Percentiles rank a stretch among this genome's conserved stretches.
These are phyloP conservation scores for Vairimorpha necatrix DNA, from an alignment of 371 early-diverging fungal species.

Conservation along the genomic window DNA sequence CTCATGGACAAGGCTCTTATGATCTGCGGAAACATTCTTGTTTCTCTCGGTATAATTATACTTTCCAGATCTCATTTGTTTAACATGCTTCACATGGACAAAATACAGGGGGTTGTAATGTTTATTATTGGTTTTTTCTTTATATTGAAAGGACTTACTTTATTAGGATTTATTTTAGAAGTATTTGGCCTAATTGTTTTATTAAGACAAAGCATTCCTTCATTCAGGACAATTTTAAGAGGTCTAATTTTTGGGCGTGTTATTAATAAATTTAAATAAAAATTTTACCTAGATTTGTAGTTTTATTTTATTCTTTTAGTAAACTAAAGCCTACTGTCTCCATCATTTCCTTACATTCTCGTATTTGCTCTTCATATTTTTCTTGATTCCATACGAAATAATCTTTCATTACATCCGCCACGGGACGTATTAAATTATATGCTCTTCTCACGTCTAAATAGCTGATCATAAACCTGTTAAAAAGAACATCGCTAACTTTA, in stretches of 20 bases:
- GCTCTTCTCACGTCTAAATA: slow-evolving; percentile 88
- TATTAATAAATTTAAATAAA: not conserved
- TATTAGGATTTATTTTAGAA: slow-evolving; percentile 51
- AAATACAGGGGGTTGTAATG: slow-evolving; percentile 37
- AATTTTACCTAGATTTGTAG: not conserved
- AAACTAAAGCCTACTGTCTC: slow-evolving; percentile 26
- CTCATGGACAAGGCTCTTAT: slow-evolving; percentile 51
- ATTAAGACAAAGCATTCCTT: slow-evolving; percentile 42
- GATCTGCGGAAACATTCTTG: slow-evolving; percentile 46
- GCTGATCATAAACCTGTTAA: slow-evolving; percentile 81
- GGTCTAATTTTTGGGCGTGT: slow-evolving; percentile 28
- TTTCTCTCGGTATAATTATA: slow-evolving; percentile 36
- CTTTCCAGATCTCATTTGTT: slow-evolving; percentile 28
- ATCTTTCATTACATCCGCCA: slow-evolving; percentile 70
- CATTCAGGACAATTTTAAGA: slow-evolving; percentile 31
- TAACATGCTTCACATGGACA: slow-evolving; percentile 23
- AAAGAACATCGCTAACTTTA: slow-evolving; percentile 81
- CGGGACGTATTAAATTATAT: slow-evolving; percentile 72
- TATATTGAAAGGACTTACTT: slow-evolving; percentile 14
- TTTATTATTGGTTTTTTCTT: slow-evolving; percentile 44
- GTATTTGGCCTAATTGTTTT: slow-evolving; percentile 28
- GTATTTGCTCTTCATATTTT: slow-evolving; percentile 15
- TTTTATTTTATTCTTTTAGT: slow-evolving; percentile 8
- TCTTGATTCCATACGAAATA: slow-evolving; percentile 40
- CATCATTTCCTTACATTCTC: slow-evolving; percentile 9